Percentiles rank a stretch among this genome's conserved stretches.
phyloP scores from a whole-genome alignment of 164 flowering plant genomes.

The Hamamelis virginiana region DNA sequence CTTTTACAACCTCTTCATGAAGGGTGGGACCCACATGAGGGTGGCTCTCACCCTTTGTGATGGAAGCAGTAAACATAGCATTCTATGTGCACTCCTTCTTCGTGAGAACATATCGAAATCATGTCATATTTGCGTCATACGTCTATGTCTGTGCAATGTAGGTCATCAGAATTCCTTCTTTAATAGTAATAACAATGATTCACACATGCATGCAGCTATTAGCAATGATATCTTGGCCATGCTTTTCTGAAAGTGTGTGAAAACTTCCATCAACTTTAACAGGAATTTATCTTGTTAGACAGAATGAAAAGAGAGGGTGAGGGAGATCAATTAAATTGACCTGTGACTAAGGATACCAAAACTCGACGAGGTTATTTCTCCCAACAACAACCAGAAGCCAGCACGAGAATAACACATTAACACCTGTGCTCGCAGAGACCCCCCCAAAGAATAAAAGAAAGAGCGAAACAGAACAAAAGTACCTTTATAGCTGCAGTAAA shows the following conservation, averaged over 20 bases:
- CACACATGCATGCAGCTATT: background rate
- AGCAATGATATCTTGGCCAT: background rate
- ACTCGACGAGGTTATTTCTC: background rate
- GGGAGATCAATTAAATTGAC: too few species aligned
- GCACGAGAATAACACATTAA: too few species aligned
- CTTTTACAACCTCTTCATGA: too few species aligned
- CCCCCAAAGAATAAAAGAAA: background rate
- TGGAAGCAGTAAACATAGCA: too few species aligned
- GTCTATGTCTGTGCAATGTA: background rate
- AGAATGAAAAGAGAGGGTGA: too few species aligned
- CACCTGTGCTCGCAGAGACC: background rate
- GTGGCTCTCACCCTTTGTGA: too few species aligned
- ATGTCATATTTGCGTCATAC: background rate
- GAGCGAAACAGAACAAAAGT: background rate
- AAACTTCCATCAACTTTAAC: background rate
- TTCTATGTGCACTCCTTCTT: too few species aligned
- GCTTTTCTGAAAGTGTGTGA: background rate
- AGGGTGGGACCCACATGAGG: too few species aligned
- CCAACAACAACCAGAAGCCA: too few species aligned
- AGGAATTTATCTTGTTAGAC: too few species aligned
- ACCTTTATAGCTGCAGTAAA: conserved; percentile 93
- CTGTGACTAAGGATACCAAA: too few species aligned
- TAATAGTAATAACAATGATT: background rate
- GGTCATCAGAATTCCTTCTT: background rate
- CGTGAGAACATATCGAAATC: background rate